Percentiles rank a stretch among this genome's conserved stretches.
These are phyloP conservation scores for Apiospora koreana DNA, from an alignment of 2,329 filamentous ascomycete genomes.

Conservation along the genomic window DNA sequence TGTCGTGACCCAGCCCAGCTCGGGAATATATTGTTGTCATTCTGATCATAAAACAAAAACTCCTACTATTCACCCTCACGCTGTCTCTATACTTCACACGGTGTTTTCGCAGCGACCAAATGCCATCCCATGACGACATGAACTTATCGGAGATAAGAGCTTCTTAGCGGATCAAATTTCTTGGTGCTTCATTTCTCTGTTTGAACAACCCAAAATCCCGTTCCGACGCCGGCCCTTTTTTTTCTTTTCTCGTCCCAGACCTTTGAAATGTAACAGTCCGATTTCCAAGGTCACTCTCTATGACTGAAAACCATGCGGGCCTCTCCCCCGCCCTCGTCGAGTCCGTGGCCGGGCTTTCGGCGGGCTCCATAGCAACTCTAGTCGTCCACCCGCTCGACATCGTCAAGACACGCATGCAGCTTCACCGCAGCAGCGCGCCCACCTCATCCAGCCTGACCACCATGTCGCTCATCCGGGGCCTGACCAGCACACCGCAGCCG, in stretches of 20 bases:
- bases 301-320: conserved; percentile 46
- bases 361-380: conserved; percentile 83
- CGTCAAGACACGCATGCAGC: conserved; percentile 93
- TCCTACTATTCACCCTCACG: not conserved
- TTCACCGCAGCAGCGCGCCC: conserved; percentile 49
- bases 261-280: conserved; percentile 14
- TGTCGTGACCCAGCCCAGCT: not conserved
- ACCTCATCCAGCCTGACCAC: conserved; percentile 46
- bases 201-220: not conserved
- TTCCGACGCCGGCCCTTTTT: not conserved
- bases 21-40: not conserved
- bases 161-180: conserved; percentile 3
- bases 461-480: conserved; percentile 51
- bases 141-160: conserved; percentile 17
- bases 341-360: conserved; percentile 85
- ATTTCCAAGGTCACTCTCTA: conserved; percentile 14
- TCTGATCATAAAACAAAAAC: not conserved
- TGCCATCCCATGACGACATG: conserved; percentile 13
- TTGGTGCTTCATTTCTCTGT: not conserved
- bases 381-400: conserved; percentile 91
- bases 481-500: conserved; percentile 54
- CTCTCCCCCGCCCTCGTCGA: conserved; percentile 80
- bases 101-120: not conserved
- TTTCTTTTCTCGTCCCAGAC: not conserved
- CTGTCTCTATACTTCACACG: not conserved